Base-by-base conservation (phyloP, 129 eudicot species). In the Flaveria brownii region DNA sequence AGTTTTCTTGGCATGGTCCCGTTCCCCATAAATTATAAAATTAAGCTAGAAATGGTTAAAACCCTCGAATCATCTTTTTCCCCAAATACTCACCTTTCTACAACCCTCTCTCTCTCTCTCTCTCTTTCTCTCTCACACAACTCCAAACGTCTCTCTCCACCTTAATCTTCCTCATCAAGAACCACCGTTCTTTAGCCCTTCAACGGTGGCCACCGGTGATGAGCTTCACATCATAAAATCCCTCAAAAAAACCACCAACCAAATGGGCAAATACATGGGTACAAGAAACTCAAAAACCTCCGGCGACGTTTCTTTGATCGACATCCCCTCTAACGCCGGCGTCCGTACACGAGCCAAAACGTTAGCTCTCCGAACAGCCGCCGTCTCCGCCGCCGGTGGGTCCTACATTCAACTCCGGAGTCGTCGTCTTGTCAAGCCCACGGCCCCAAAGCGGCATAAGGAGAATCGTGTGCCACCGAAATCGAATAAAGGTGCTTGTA, bases 281-380 rank as follows among this genome's bases (percentile, higher is more conserved):
- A 81, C 82, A 67, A 78, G 83, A 18, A 36, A 36, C 41, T 75
- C 84, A 65, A 83, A 57, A 15, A 18, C 80, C 3, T n/a, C 28
- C 55, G 57, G 59, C 0, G 80, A 82, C 3, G 59, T 71, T 49
- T 71, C 82, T 3, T 17, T 77, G 9, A 65, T 66, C 41, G 80
- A 77, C 6, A 78, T 75, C 14, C 66, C 54, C 12, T 62, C 82
- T 26, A 18, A 70, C 30, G 54, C 41, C 59, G 96, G 96, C 59
- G 97, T 88, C 15, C 88, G 89, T 6, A 90, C 96, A 25, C 88
- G 96, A 1, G 93, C 96, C 41, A 84, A 73, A 82, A 90, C 91
- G 78, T 88, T 86, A 22, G 93, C 96, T 39, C 85, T 88, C 1
- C 87, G 82, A 12, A 72, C 51, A 72, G 82, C 75, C 5, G 12